Evolutionary conservation across 495 filamentous ascomycete species (phyloP).

Genomic region (Aspergillus bridgeri): DNA sequence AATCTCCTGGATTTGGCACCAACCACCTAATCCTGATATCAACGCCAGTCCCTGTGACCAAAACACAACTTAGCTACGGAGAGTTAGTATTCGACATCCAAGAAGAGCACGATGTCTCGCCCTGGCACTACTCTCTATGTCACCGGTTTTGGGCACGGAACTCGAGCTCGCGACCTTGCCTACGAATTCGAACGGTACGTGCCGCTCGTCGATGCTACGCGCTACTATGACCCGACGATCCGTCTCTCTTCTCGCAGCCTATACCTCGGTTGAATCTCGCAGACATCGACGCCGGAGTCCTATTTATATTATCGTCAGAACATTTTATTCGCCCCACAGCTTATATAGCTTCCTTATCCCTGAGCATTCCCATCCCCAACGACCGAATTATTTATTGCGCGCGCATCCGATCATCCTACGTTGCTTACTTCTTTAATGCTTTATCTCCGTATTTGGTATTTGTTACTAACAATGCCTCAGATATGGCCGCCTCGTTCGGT

Average conservation of each 20-base stretch:
- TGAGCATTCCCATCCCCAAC: not conserved
- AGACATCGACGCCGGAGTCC: conserved; percentile 18
- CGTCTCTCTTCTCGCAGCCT: conserved; percentile 18
- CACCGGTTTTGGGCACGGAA: conserved; percentile 96
- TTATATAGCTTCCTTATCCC: not conserved
- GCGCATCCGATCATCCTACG: not conserved
- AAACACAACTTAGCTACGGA: not conserved
- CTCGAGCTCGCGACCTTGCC: conserved; percentile 97
- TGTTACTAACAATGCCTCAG: conserved; percentile 43
- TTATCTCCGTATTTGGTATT: not conserved
- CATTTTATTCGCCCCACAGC: conserved; percentile 5
- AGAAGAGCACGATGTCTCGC: conserved; percentile 67
- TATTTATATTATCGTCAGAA: conserved; percentile 8
- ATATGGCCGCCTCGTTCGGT: conserved; percentile 97
- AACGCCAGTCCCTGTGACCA: not conserved
- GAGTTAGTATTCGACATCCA: not conserved
- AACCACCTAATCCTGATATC: not conserved
- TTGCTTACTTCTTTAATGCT: not conserved
- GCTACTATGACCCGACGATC: conserved; percentile 29
- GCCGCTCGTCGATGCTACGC: conserved; percentile 51
- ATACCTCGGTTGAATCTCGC: conserved; percentile 21
- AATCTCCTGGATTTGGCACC: not conserved
- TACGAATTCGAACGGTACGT: conserved; percentile 99
- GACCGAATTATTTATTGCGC: not conserved
- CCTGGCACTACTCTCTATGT: conserved; percentile 95